phyloP scores from a whole-genome alignment of 441 rosid species.

The Erodium moschatum region DNA sequence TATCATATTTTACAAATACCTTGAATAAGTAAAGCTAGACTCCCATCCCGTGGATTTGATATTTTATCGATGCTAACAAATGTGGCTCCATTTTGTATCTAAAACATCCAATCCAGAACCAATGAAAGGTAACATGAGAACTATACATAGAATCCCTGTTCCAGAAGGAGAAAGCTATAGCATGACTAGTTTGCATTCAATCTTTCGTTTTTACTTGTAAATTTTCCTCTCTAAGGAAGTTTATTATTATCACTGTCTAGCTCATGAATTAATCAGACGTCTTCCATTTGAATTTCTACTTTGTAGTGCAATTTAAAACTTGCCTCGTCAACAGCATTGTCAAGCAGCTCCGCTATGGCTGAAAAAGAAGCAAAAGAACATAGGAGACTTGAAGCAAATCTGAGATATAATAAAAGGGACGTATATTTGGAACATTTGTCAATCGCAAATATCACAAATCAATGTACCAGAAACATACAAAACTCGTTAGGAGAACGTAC shows the following conservation, averaged over 20 bases:
- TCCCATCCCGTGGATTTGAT: conserved; percentile 23
- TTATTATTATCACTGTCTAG: neutral
- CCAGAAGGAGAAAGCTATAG: too few species aligned
- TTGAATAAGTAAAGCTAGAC: conserved; percentile 25
- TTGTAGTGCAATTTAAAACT: neutral
- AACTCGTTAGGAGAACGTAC: conserved; percentile 14
- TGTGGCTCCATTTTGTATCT: conserved; percentile 26
- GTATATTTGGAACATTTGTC: neutral
- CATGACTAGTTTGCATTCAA: neutral
- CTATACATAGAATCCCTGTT: neutral
- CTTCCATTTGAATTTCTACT: neutral
- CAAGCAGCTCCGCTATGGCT: conserved; percentile 28
- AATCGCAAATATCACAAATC: neutral
- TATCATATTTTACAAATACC: conserved; percentile 12
- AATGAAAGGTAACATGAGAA: neutral
- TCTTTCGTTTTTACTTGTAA: neutral
- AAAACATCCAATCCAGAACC: neutral
- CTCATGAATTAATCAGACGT: neutral
- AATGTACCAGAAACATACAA: neutral
- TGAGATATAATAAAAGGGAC: neutral
- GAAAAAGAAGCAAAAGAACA: conserved; percentile 11
- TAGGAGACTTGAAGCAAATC: neutral
- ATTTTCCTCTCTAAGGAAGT: neutral
- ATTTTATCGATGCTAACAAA: conserved; percentile 18
- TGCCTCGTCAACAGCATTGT: conserved; percentile 28